Evolutionary conservation across 2,329 filamentous ascomycete genomes (phyloP), one percentile per base, ranked within the genome.

Genomic region (Trichothecium roseum): DNA sequence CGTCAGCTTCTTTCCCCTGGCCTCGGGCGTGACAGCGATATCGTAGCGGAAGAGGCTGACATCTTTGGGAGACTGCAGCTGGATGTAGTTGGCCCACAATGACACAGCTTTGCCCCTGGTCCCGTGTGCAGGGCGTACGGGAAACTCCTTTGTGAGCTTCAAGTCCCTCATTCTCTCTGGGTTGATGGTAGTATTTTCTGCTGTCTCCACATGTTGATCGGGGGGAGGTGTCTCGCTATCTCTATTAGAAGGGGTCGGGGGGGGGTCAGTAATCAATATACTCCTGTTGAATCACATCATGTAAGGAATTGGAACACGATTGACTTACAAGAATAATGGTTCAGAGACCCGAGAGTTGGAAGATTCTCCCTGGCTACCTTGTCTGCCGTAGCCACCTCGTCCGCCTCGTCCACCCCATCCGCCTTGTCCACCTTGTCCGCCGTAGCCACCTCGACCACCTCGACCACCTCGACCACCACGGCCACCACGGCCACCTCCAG

Each of bases 1-100:
- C 4, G 16, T 37, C 28, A 42, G 28, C 34, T 45, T 45, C 17
- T 18, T 32, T 1, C 41, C 41, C 3, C 32, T 15, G 8, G 27
- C 42, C 4, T 17, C 17, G 2, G 41, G 42, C 9, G 28, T 17
- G 16, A 42, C 28, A 1, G 30, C 32, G 14, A 45, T 24, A 16
- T 40, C 36, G 27, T 45, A 42, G 13, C 42, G 37, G 33, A 42
- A 40, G 5, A 45, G 37, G 7, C 34, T 32, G 5, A 45, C 35
- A 15, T 38, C 36, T 9, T 35, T 26, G 8, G 39, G 28, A 8
- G 36, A 15, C 5, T 29, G 28, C 17, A 43, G 28, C 4, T 33
- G 22, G n/a, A 45, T 35, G 34, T 45, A 43, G 35, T 45, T 43
- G 22, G 39, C 39, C 41, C 39, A 42, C 15, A 45, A 41, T 1